phyloP scores from a whole-genome alignment of 2,329 filamentous ascomycete species.

The Alternaria ethzedia region DNA sequence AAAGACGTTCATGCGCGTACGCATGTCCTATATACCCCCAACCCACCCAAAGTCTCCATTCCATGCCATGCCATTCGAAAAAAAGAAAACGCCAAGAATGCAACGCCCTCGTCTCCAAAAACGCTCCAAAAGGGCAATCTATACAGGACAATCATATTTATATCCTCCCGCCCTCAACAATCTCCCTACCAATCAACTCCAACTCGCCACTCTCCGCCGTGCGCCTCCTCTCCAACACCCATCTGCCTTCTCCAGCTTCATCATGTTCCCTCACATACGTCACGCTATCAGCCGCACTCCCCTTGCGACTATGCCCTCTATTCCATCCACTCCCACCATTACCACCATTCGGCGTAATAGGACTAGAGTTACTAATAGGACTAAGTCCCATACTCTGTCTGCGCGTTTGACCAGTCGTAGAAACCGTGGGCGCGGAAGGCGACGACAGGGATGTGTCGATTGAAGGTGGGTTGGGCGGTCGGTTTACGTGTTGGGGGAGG shows the following conservation, averaged over 20 bases:
- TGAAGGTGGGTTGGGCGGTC: slow-evolving; percentile 25
- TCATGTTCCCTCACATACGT: slow-evolving; percentile 70
- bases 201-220: slow-evolving; percentile 70
- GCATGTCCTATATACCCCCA: neutral
- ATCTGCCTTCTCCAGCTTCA: slow-evolving; percentile 63
- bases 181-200: slow-evolving; percentile 69
- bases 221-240: slow-evolving; percentile 73
- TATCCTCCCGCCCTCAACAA: slow-evolving; percentile 63
- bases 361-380: slow-evolving; percentile 42
- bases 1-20: neutral
- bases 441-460: slow-evolving; percentile 37
- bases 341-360: slow-evolving; percentile 38
- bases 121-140: neutral
- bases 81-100: neutral
- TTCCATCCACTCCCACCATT: slow-evolving; percentile 27
- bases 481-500: slow-evolving; percentile 18
- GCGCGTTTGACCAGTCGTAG: slow-evolving; percentile 27
- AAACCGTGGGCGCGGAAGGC: slow-evolving; percentile 23
- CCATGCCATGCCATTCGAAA: neutral
- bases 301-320: slow-evolving; percentile 46
- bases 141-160: neutral
- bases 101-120: neutral
- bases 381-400: slow-evolving; percentile 40
- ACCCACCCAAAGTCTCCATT: neutral
- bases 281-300: slow-evolving; percentile 68